Base-by-base conservation (phyloP, 164 flowering plant genomes). In the Cinnamomum micranthum region DNA sequence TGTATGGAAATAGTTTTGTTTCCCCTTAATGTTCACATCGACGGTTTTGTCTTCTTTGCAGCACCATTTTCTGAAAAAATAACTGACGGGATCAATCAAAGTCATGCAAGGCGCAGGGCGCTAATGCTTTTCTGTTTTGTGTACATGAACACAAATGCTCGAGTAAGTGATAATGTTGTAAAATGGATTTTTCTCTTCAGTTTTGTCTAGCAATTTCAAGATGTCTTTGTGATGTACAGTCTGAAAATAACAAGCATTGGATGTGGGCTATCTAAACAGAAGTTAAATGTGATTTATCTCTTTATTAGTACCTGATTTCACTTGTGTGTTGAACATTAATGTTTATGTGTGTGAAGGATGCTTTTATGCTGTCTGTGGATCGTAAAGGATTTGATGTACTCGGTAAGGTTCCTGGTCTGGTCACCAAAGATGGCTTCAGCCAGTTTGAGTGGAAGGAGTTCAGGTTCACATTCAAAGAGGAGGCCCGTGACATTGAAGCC, bases 31-130 rank as follows among this genome's bases (percentile, higher is more conserved):
- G 20, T 55, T 15, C n/a, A 20, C 35, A 9, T 55, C 0, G 7
- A 55, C 2, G n/a, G 52, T 33, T 74, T 19, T 71, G 25, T 75
- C 14, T 73, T 19, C 11, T 75, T 24, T 79, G 75, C 50, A 95
- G 97, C 97, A 10, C 85, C 87, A 47, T 89, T 83, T 75, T 77
- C 90, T 47, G 86, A 87, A 51, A 86, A 81, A 72, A 76, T 95
- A 33, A 86, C 93, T 76, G 97, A 95, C 81, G 98, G 97, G 77
- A 87, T 93, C 68, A 95, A 95, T 85, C 90, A 84, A 83, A 93
- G 87, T 76, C 90, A 80, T 66, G 84, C 84, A 63, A 90, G 94
- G 87, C 88, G 98, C 25, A 87, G 88, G 69, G 98, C 94, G 10
- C 81, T 94, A 50, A 80, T 90, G 76, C 85, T 95, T 70, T 88